A percentile compares a stretch with the other conserved stretches of the same genome.
Conservation (phyloP, 2,329 filamentous ascomycete species). For the Sodiomyces alkalinus region DNA sequence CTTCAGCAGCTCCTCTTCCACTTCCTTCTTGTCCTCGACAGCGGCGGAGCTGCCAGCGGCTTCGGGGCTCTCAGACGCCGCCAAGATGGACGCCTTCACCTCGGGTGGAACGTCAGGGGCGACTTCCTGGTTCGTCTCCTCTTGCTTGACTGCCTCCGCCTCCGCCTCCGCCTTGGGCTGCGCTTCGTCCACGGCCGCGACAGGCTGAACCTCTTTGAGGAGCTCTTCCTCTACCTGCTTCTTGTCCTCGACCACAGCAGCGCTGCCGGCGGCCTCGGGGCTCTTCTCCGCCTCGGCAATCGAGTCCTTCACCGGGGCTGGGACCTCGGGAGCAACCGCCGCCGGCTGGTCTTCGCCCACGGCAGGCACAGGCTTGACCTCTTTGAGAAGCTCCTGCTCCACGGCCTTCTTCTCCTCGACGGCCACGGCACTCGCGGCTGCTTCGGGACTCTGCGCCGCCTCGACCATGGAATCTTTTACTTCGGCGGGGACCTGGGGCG, state of each 20-base stretch:
- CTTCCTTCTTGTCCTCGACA: slow-evolving; percentile 8
- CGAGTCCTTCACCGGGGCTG: slow-evolving; percentile 40
- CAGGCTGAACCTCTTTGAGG: slow-evolving; percentile 42
- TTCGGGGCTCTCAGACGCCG: background rate
- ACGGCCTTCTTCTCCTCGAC: slow-evolving; percentile 62
- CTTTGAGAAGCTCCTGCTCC: slow-evolving; percentile 57
- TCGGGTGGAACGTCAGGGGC: slow-evolving; percentile 36
- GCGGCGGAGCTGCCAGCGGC: background rate
- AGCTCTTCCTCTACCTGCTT: slow-evolving; percentile 60
- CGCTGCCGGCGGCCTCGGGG: slow-evolving; percentile 58
- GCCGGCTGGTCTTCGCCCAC: slow-evolving; percentile 14
- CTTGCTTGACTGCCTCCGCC: slow-evolving; percentile 8
- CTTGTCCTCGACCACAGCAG: slow-evolving; percentile 62
- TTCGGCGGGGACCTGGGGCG: slow-evolving; percentile 35
- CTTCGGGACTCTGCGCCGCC: slow-evolving; percentile 52
- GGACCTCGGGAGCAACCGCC: slow-evolving; percentile 34
- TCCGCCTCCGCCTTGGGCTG: slow-evolving; percentile 7
- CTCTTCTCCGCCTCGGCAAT: slow-evolving; percentile 40
- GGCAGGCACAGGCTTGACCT: slow-evolving; percentile 32
- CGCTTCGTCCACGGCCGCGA: slow-evolving; percentile 17
- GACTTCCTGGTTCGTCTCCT: slow-evolving; percentile 23
- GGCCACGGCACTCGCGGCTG: slow-evolving; percentile 49
- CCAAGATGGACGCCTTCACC: slow-evolving; percentile 40
- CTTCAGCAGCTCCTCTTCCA: slow-evolving; percentile 60
- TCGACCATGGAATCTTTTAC: slow-evolving; percentile 43